Conservation (phyloP, 169 alveolate genomes). For the Besnoitia besnoiti region DNA sequence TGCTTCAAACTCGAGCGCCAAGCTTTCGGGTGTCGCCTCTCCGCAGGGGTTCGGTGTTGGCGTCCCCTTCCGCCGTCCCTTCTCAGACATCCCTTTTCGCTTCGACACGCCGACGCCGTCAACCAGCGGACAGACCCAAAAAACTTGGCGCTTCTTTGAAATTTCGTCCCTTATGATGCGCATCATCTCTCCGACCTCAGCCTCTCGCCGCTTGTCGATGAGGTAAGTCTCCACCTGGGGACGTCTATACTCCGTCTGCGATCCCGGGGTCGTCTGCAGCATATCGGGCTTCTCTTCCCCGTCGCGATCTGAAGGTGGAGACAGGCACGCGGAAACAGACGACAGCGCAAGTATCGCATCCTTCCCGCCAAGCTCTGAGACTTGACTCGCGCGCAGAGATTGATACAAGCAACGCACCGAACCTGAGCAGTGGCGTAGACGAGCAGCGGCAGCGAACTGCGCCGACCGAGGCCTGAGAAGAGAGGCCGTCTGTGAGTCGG, state of each 20-base stretch:
- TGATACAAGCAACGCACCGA: too few species aligned
- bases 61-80: background rate
- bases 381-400: too few species aligned
- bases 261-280: background rate
- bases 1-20: background rate
- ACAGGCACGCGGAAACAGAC: too few species aligned
- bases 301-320: too few species aligned
- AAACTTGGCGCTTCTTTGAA: slow-evolving; percentile 19
- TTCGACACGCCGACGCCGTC: background rate
- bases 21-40: background rate
- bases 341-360: too few species aligned
- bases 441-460: too few species aligned
- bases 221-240: slow-evolving; percentile 12
- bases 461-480: too few species aligned
- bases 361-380: too few species aligned
- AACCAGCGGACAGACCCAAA: slow-evolving; percentile 63
- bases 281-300: too few species aligned
- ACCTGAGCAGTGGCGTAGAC: too few species aligned
- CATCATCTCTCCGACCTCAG: background rate
- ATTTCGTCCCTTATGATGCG: background rate
- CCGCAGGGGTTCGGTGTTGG: background rate
- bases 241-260: background rate
- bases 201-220: slow-evolving; percentile 12
- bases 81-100: background rate
- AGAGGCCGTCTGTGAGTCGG: too few species aligned